A percentile compares a stretch with the other conserved stretches of the same genome.
phyloP scores from a whole-genome alignment of 345 rosid genomes.

The Lumnitzera racemosa region DNA sequence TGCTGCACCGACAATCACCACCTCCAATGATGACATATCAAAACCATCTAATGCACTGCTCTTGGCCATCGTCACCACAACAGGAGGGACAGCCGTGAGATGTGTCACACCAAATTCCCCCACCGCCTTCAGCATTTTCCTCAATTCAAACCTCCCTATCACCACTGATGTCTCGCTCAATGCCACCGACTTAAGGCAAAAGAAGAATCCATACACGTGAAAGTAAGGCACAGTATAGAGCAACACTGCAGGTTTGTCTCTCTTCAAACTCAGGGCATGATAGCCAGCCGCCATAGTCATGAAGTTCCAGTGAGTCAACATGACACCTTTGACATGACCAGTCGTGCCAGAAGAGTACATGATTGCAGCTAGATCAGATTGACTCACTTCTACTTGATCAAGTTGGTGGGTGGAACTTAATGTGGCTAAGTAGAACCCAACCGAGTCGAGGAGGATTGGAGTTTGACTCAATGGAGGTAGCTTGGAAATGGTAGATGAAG shows the following conservation, averaged over 20 bases:
- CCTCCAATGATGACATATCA: slow-evolving; percentile 19
- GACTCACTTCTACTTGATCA: slow-evolving; percentile 10
- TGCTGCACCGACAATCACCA: slow-evolving; percentile 15
- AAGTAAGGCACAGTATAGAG: slow-evolving; percentile 23
- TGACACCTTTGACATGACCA: slow-evolving; percentile 29
- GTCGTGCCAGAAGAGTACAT: slow-evolving; percentile 35
- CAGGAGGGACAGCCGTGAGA: slow-evolving; percentile 18
- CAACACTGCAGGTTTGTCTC: slow-evolving; percentile 7
- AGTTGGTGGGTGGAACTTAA: background rate
- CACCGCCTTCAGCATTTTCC: slow-evolving; percentile 21
- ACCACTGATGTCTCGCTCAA: slow-evolving; percentile 18
- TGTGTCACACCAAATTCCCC: slow-evolving; percentile 15
- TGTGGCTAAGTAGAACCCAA: slow-evolving; percentile 13
- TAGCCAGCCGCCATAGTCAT: slow-evolving; percentile 5
- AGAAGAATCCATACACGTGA: slow-evolving; percentile 18
- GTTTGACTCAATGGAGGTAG: slow-evolving; percentile 10
- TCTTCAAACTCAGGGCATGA: background rate
- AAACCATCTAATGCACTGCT: slow-evolving; percentile 1
- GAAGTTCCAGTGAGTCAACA: slow-evolving; percentile 28
- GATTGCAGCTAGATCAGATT: slow-evolving; percentile 25
- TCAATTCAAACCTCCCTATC: slow-evolving; percentile 24
- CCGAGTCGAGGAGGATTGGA: slow-evolving; percentile 21
- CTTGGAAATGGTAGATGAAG: slow-evolving; percentile 15
- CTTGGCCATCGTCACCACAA: slow-evolving; percentile 19
- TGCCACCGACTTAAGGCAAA: slow-evolving; percentile 19